Conservation (phyloP, 208 protist genomes). For the Herpetomonas tarakana region DNA sequence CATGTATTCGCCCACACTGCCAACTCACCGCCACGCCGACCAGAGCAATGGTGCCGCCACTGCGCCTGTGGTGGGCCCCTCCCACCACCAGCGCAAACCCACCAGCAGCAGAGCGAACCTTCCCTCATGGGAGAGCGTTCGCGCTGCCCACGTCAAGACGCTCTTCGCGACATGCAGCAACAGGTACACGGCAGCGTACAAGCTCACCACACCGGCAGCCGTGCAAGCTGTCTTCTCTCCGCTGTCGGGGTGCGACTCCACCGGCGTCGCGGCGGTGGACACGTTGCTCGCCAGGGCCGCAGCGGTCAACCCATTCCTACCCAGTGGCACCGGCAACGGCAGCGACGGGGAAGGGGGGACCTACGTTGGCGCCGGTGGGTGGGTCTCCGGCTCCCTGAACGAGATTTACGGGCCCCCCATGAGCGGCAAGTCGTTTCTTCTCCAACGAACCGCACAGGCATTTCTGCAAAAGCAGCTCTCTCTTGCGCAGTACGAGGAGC, state of each 20-base stretch:
- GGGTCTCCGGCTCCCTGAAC: constrained; percentile 21
- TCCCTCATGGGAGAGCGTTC: too few species aligned
- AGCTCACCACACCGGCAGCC: background rate
- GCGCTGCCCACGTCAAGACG: too few species aligned
- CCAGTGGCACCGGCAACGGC: background rate
- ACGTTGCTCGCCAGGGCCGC: constrained; percentile 8
- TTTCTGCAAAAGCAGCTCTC: background rate
- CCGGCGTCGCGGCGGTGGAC: constrained; percentile 11
- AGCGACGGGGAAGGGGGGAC: too few species aligned
- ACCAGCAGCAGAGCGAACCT: too few species aligned
- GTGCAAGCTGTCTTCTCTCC: constrained; percentile 21
- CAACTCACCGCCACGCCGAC: too few species aligned
- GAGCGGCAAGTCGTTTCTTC: constrained; percentile 27
- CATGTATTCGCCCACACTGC: too few species aligned
- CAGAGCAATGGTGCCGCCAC: too few species aligned
- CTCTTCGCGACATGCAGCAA: too few species aligned
- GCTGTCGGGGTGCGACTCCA: constrained; percentile 12
- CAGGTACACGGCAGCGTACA: too few species aligned
- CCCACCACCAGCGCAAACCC: too few species aligned
- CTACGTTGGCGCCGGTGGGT: constrained; percentile 22
- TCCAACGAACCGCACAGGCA: constrained; percentile 7
- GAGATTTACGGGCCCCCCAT: constrained; percentile 43
- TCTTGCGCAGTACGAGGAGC: background rate
- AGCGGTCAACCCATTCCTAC: constrained; percentile 1
- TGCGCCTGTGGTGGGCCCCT: too few species aligned